Evolutionary conservation across 768 basidiomycete species (phyloP), one percentile per base, ranked within the genome.

Genomic region (Clavaria fumosa): DNA sequence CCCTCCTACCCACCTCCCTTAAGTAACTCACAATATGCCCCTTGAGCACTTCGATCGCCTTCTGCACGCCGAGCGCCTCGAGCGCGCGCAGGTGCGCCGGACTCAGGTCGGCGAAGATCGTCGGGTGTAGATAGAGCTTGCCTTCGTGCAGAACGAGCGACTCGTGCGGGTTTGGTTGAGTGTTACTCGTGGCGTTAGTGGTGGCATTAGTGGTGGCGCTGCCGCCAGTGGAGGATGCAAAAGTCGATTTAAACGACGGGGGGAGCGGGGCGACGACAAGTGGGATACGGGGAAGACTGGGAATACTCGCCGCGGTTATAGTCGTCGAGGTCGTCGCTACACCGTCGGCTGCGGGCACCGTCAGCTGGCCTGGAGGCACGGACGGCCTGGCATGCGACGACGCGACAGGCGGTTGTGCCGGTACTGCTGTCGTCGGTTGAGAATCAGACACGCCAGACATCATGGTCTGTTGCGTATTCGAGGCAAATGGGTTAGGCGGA

Each of bases 21-120:
- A 89, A 58, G 43, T 77, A 82, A 38, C 79, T 70, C 30, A 88
- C 82, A 53, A 91, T 84, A 48, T 89, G 81, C 2, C 70, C 75
- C 43, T 88, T 86, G 39, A 93, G 60, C 15, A 86, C 76, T 45
- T 73, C 70, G 36, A 93, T 58, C 4, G 89, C 86, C 45, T 79
- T 75, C 52, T 78, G 72, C 0, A 85, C 82, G 2, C 85, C 85
- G 54, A 89, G 71, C 37, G 69, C 67, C 55, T 89, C 81, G 19
- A 91, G 59, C 31, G 80, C 77, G 40, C 66, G 69, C 31, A 93
- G 59, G 54, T 79, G 79, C 43, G 78, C 75, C 31, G 67, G 61
- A 3, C 78, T 72, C 9, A 93, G 67, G 38, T 76, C 75, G 6
- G 78, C 69, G 51, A 95, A 95, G 23, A 93, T 78, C 15, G 69